Percentiles rank a stretch among this genome's conserved stretches.
These are phyloP conservation scores for Neofusicoccum kwambonambiense DNA, from an alignment of 2,329 filamentous ascomycete genomes.

Conservation along the genomic window DNA sequence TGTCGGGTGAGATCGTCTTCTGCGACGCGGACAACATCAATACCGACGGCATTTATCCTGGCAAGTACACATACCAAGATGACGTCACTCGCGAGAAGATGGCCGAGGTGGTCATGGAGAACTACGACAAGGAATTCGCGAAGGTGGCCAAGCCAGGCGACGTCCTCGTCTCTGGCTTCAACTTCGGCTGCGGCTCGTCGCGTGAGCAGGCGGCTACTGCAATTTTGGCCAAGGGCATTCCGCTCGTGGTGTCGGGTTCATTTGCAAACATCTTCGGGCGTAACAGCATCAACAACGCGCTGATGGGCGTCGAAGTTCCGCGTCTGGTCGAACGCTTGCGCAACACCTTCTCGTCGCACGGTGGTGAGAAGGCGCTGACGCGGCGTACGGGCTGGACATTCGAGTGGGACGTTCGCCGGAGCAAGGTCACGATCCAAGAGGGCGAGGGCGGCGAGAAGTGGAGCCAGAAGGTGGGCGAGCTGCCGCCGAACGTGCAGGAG, in stretches of 20 bases:
- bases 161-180: constrained; percentile 81
- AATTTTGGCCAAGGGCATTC: constrained; percentile 76
- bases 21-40: constrained; percentile 84
- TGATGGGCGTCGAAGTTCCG: constrained; percentile 71
- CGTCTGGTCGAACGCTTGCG: constrained; percentile 64
- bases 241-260: constrained; percentile 75
- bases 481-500: constrained; percentile 80
- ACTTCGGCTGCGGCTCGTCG: constrained; percentile 81
- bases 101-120: constrained; percentile 89
- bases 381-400: constrained; percentile 80
- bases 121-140: constrained; percentile 77
- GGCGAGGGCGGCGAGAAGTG: constrained; percentile 65
- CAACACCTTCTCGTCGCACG: constrained; percentile 51
- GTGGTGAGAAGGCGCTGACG: constrained; percentile 58
- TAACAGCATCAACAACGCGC: constrained; percentile 77
- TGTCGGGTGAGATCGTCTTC: constrained; percentile 85
- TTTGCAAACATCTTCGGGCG: constrained; percentile 82
- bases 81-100: constrained; percentile 73
- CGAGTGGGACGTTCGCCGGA: constrained; percentile 74
- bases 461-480: constrained; percentile 78
- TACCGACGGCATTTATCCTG: constrained; percentile 90
- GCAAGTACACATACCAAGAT: constrained; percentile 91
- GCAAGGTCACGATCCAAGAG: constrained; percentile 69
- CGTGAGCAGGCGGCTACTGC: constrained; percentile 88
- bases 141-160: constrained; percentile 66